These are phyloP conservation scores for Penicillium bialowiezense DNA, from an alignment of 495 filamentous ascomycete genomes.

Conservation along the genomic window DNA sequence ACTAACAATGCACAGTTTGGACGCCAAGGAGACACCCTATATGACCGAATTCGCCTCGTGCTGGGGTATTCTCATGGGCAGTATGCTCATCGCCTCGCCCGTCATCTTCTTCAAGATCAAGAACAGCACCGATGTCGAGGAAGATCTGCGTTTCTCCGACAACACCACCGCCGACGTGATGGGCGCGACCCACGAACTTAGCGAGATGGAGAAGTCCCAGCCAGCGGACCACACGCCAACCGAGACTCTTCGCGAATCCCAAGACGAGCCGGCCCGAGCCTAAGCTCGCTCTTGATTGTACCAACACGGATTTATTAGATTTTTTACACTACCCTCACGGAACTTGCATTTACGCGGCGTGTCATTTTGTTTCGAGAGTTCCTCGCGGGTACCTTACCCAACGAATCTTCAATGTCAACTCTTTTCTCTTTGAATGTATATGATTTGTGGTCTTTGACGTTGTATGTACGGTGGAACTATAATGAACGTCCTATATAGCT, in stretches of 20 bases:
- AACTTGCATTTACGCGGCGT: constrained; percentile 22
- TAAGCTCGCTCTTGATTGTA: constrained; percentile 3
- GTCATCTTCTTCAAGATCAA: constrained; percentile 77
- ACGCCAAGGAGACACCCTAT: constrained; percentile 61
- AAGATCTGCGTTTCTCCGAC: constrained; percentile 80
- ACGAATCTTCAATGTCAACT: neutral
- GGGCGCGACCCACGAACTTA: constrained; percentile 15
- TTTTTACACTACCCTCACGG: neutral
- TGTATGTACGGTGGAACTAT: neutral
- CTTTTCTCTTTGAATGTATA: neutral
- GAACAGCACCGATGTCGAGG: constrained; percentile 67
- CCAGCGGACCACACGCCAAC: neutral
- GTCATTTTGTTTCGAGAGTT: constrained; percentile 1
- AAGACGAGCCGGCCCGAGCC: neutral
- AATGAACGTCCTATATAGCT: too few relatives aligned
- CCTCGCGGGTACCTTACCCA: neutral
- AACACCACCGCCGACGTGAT: constrained; percentile 56
- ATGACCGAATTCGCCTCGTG: constrained; percentile 61
- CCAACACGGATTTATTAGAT: constrained; percentile 1
- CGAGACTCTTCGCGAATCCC: constrained; percentile 1
- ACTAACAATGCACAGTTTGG: constrained; percentile 42
- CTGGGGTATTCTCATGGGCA: constrained; percentile 71
- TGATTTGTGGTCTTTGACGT: neutral
- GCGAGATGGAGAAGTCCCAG: constrained; percentile 14
- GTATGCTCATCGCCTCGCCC: constrained; percentile 71